Percentiles rank a stretch among this genome's conserved stretches.
Conservation (phyloP, 2,329 filamentous ascomycete species). For the Coleophoma crateriformis region DNA sequence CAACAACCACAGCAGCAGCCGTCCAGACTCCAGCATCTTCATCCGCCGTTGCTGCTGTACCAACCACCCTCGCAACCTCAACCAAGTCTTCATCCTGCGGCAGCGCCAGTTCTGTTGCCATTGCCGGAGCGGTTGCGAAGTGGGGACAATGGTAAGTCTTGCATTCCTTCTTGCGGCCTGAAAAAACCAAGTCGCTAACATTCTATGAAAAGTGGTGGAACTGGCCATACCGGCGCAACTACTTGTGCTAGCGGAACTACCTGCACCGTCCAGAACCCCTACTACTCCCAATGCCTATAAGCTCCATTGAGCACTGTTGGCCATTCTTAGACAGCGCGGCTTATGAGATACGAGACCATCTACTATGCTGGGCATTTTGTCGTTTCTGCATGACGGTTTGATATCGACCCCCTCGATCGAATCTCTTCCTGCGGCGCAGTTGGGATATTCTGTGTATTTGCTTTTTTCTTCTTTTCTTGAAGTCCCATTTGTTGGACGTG, state of each 20-base stretch:
- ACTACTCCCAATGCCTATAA: constrained; percentile 15
- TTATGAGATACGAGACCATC: no score
- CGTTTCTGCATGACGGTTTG: no score
- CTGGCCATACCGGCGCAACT: constrained; percentile 9
- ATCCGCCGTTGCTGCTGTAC: neutral
- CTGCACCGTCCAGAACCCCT: constrained; percentile 9
- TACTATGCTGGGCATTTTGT: no score
- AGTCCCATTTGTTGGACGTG: no score
- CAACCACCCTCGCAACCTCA: neutral
- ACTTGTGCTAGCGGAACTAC: constrained; percentile 10
- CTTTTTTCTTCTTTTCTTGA: no score
- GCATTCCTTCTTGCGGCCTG: neutral
- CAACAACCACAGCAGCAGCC: neutral
- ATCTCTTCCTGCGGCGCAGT: no score
- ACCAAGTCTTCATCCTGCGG: neutral
- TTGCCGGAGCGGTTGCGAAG: neutral
- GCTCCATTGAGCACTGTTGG: no score
- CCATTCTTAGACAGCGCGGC: no score
- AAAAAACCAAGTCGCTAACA: neutral
- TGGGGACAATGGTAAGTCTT: constrained; percentile 6
- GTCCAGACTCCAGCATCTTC: neutral
- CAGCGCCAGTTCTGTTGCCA: neutral
- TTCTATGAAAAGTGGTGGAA: constrained; percentile 8
- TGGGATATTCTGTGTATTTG: no score
- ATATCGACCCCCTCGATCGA: no score